These are phyloP conservation scores for Xanthoconium separans DNA, from an alignment of 1,284 basidiomycete species.

Conservation along the genomic window DNA sequence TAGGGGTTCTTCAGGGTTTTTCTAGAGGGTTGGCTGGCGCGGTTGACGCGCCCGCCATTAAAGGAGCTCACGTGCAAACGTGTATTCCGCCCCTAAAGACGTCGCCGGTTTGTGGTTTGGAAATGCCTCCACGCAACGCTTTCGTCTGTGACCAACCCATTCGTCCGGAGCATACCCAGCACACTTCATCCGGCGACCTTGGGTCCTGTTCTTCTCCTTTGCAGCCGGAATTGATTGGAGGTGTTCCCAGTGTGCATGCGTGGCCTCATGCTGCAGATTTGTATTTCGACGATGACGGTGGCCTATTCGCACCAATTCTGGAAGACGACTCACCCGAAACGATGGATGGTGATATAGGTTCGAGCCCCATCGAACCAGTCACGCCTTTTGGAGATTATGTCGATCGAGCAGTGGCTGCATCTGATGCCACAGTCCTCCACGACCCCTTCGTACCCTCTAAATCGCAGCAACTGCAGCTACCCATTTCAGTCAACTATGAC, in stretches of 20 bases:
- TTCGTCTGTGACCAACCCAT: conserved; percentile 40
- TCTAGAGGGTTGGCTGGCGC: conserved; percentile 66
- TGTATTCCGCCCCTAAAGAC: conserved; percentile 72
- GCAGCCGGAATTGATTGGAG: conserved; percentile 14
- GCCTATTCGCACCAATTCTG: conserved; percentile 60
- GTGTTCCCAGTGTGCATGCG: conserved; percentile 1
- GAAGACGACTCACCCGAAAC: conserved; percentile 65
- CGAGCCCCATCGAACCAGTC: conserved; percentile 68
- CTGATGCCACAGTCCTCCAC: conserved; percentile 25
- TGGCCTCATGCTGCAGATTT: conserved; percentile 23
- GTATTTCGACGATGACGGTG: conserved; percentile 39
- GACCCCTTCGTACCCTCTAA: conserved; percentile 17
- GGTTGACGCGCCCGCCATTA: conserved; percentile 73
- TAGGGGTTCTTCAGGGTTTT: conserved; percentile 52
- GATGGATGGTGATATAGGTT: conserved; percentile 48
- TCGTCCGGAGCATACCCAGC: conserved; percentile 29
- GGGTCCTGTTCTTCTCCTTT: conserved; percentile 19
- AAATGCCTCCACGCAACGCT: conserved; percentile 17
- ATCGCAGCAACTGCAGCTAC: conserved; percentile 23
- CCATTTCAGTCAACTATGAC: conserved; percentile 18
- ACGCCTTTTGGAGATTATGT: conserved; percentile 76
- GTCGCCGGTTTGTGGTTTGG: conserved; percentile 19
- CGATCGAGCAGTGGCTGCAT: conserved; percentile 62
- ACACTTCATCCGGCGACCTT: conserved; percentile 16
- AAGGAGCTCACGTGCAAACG: conserved; percentile 78